Evolutionary conservation across 208 protist species (phyloP).

Genomic region (Trypanosoma boissoni): DNA sequence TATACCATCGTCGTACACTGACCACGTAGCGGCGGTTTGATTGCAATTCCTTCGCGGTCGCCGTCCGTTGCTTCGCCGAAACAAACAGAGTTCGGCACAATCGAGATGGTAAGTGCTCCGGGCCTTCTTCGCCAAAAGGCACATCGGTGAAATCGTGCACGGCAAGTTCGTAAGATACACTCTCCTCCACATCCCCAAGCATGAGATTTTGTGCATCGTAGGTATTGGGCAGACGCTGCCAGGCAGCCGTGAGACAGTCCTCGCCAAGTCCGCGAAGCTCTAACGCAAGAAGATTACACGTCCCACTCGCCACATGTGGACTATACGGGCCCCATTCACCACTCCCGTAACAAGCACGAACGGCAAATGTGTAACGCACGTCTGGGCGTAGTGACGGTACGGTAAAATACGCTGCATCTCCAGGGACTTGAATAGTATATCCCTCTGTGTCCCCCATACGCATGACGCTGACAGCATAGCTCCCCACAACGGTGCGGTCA

Average conservation of each 20-base stretch:
- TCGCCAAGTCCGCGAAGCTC: conserved; percentile 70
- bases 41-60: conserved; percentile 56
- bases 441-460: conserved; percentile 47
- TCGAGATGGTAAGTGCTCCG: conserved; percentile 16
- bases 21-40: conserved; percentile 78
- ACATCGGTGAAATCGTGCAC: conserved; percentile 73
- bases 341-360: conserved; percentile 76
- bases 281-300: conserved; percentile 67
- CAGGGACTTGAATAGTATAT: conserved; percentile 55
- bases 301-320: conserved; percentile 50
- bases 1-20: conserved; percentile 87
- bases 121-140: conserved; percentile 45
- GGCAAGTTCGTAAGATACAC: conserved; percentile 72
- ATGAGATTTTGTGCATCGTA: conserved; percentile 42
- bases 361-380: conserved; percentile 56
- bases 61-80: conserved; percentile 47
- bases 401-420: conserved; percentile 42
- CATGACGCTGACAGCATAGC: conserved; percentile 41
- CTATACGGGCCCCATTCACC: conserved; percentile 70
- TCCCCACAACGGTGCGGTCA: conserved; percentile 36
- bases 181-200: conserved; percentile 72
- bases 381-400: conserved; percentile 59
- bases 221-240: conserved; percentile 74
- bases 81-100: conserved; percentile 30
- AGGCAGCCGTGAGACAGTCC: conserved; percentile 72